Percentiles rank a stretch among this genome's conserved stretches.
Conservation (phyloP, 73 alveolate species). For the Effrenium voratum region DNA sequence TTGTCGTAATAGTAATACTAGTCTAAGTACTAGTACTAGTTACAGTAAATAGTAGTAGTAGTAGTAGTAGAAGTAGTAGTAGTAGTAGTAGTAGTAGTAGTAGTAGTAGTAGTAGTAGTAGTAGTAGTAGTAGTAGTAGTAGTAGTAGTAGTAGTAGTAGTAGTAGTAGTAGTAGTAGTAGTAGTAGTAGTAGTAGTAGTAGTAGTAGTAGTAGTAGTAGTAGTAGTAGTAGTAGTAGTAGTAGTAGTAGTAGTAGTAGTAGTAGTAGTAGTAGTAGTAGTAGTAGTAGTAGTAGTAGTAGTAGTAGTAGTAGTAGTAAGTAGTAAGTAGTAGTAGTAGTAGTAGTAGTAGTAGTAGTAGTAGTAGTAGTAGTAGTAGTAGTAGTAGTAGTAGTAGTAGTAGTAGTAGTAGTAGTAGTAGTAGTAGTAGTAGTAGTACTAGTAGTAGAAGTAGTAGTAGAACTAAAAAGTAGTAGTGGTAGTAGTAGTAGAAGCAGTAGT, state of each 20-base stretch:
- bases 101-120: no score
- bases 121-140: no score
- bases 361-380: conserved; percentile 10
- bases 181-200: no score
- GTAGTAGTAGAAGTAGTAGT: no score
- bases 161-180: no score
- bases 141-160: no score
- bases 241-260: no score
- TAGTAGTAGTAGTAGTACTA: conserved; percentile 3
- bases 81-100: no score
- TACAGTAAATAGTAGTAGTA: neutral
- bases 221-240: no score
- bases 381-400: neutral
- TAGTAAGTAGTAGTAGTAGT: no score
- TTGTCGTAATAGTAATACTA: neutral
- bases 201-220: no score
- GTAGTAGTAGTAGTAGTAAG: neutral
- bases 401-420: conserved; percentile 5
- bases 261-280: neutral
- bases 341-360: neutral
- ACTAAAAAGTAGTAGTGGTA: neutral
- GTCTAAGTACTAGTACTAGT: neutral
- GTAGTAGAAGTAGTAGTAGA: neutral
- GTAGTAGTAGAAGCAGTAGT: neutral
- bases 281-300: no score